phyloP scores from a whole-genome alignment of 108 stramenopile species.

The Nitzschia inconspicua region DNA sequence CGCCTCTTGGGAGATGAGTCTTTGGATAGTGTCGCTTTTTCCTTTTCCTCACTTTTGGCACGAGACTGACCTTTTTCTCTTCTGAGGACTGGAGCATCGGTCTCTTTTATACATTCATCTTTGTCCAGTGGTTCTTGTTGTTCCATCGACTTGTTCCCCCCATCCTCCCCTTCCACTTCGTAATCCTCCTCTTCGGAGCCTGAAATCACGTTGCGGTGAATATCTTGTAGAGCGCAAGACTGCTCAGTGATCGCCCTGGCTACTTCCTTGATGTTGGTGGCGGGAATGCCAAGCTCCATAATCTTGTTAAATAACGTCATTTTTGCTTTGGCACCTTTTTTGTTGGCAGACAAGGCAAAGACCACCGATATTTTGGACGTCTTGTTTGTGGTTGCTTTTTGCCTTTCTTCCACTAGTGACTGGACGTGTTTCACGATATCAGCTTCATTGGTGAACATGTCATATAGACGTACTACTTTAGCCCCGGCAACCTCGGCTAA shows the following conservation, averaged over 20 bases:
- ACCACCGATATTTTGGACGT: background rate
- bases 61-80: background rate
- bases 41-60: constrained; percentile 3
- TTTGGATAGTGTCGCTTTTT: background rate
- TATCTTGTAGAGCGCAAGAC: constrained; percentile 1
- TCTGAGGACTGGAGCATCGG: background rate
- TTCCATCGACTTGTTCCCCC: background rate
- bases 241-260: constrained; percentile 25
- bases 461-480: constrained; percentile 6
- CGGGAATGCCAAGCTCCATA: background rate
- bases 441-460: background rate
- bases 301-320: background rate
- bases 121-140: background rate
- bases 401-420: background rate
- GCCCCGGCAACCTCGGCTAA: constrained; percentile 14
- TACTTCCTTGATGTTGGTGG: constrained; percentile 2
- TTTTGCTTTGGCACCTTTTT: constrained; percentile 1
- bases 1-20: too few relatives aligned
- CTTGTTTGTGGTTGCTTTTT: background rate
- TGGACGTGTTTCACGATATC: background rate
- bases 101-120: background rate
- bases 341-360: constrained; percentile 3
- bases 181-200: background rate
- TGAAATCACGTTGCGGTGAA: constrained; percentile 1
- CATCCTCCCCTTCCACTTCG: background rate